phyloP scores from a whole-genome alignment of 1,139 yeast genomes.

The Taiozyma onychis region DNA sequence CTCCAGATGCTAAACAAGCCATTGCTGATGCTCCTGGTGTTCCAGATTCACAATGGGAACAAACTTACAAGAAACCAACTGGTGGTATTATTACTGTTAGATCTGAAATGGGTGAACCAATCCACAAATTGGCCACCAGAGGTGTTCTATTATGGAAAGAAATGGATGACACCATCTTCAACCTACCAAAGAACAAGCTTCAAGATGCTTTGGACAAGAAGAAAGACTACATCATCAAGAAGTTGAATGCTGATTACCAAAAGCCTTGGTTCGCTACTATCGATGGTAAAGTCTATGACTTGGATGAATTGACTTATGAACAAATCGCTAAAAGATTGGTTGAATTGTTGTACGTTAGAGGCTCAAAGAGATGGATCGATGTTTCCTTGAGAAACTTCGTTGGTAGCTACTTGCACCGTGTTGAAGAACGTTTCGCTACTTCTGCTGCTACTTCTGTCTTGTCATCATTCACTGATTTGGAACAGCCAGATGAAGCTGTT shows the following conservation, averaged over 20 bases:
- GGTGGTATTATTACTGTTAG: constrained; percentile 96
- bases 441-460: constrained; percentile 55
- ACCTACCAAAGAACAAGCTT: constrained; percentile 84
- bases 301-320: constrained; percentile 92
- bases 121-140: constrained; percentile 96
- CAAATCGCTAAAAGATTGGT: constrained; percentile 86
- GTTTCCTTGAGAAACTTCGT: constrained; percentile 76
- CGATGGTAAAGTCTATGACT: constrained; percentile 74
- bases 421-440: constrained; percentile 90
- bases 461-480: constrained; percentile 67
- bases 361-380: constrained; percentile 86
- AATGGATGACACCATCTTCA: constrained; percentile 88
- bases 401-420: constrained; percentile 85
- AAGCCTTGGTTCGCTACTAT: constrained; percentile 87
- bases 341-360: constrained; percentile 81
- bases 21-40: constrained; percentile 92
- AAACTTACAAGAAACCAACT: constrained; percentile 88
- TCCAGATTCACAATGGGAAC: constrained; percentile 84
- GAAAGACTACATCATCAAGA: constrained; percentile 79
- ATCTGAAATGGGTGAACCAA: constrained; percentile 99
- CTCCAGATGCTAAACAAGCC: constrained; percentile 89
- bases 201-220: constrained; percentile 76
- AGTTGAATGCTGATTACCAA: constrained; percentile 90
- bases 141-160: constrained; percentile 98
- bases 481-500: constrained; percentile 57